phyloP scores from a whole-genome alignment of 768 basidiomycete species.

The Boletus huronensis region DNA sequence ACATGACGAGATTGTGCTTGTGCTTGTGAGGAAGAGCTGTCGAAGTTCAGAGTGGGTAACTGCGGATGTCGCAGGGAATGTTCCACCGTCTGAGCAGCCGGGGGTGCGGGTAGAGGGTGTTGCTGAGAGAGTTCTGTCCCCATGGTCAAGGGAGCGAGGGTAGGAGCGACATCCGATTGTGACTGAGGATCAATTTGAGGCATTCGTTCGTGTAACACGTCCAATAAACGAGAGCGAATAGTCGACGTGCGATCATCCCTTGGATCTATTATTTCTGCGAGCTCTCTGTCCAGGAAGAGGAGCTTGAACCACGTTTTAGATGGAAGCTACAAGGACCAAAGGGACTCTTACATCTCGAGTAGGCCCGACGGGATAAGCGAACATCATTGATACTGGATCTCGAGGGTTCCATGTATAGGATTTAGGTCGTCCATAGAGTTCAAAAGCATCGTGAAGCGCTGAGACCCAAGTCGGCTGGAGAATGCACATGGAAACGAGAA shows the following conservation, averaged over 20 bases:
- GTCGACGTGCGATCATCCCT: slow-evolving; percentile 73
- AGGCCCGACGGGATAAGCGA: slow-evolving; percentile 87
- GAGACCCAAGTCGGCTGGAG: slow-evolving; percentile 12
- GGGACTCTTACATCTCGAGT: slow-evolving; percentile 66
- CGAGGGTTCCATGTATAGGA: slow-evolving; percentile 88
- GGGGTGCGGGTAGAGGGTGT: slow-evolving; percentile 26
- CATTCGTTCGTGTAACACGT: slow-evolving; percentile 65
- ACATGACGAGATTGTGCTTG: slow-evolving; percentile 12
- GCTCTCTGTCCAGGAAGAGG: slow-evolving; percentile 84
- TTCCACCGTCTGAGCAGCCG: slow-evolving; percentile 7
- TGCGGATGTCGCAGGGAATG: slow-evolving; percentile 36
- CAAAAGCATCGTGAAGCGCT: slow-evolving; percentile 85
- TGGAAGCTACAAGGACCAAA: not conserved
- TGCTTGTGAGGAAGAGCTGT: slow-evolving; percentile 17
- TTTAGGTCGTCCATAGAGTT: slow-evolving; percentile 84
- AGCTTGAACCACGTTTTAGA: slow-evolving; percentile 43
- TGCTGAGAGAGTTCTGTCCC: slow-evolving; percentile 21
- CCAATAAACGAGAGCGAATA: slow-evolving; percentile 59
- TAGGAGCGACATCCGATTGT: slow-evolving; percentile 8
- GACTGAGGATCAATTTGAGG: slow-evolving; percentile 33
- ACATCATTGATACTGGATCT: slow-evolving; percentile 81
- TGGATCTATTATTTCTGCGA: slow-evolving; percentile 73
- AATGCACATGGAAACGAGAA: not conserved
- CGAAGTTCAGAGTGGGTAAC: slow-evolving; percentile 60
- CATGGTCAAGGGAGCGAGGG: slow-evolving; percentile 19